Evolutionary conservation across 2,329 filamentous ascomycete species (phyloP).

Genomic region (Epichloe sp.): DNA sequence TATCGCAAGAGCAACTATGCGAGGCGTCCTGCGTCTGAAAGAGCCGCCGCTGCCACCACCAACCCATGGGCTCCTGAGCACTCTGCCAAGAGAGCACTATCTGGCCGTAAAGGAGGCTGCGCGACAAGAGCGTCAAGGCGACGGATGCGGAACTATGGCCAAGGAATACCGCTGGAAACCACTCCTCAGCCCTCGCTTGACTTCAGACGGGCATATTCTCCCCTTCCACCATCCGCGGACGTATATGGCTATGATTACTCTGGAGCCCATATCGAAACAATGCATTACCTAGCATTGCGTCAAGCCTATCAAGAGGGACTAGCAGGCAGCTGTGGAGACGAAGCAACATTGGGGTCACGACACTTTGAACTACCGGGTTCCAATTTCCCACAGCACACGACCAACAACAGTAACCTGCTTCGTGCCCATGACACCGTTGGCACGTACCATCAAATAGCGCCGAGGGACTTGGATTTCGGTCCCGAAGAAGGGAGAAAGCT

Average conservation of each 20-base stretch:
- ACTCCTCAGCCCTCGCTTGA: background rate
- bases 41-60: slow-evolving; percentile 3
- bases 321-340: background rate
- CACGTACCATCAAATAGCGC: background rate
- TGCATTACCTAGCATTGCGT: background rate
- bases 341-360: background rate
- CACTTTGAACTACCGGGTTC: background rate
- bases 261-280: background rate
- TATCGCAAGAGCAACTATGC: slow-evolving; percentile 44
- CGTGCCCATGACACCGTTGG: background rate
- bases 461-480: background rate
- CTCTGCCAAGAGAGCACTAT: slow-evolving; percentile 18
- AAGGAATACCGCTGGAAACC: slow-evolving; percentile 2
- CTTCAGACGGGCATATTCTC: background rate
- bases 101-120: slow-evolving; percentile 21
- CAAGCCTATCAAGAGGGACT: background rate
- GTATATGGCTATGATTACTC: background rate
- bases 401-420: background rate
- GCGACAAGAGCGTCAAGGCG: slow-evolving; percentile 16
- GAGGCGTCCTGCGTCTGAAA: slow-evolving; percentile 10
- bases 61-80: slow-evolving; percentile 13
- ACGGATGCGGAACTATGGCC: slow-evolving; percentile 12
- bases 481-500: background rate
- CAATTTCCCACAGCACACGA: background rate
- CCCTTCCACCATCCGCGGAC: background rate